A percentile compares a stretch with the other conserved stretches of the same genome.
Evolutionary conservation across 2,329 filamentous ascomycete species (phyloP).

Genomic region (Claviceps sp.): DNA sequence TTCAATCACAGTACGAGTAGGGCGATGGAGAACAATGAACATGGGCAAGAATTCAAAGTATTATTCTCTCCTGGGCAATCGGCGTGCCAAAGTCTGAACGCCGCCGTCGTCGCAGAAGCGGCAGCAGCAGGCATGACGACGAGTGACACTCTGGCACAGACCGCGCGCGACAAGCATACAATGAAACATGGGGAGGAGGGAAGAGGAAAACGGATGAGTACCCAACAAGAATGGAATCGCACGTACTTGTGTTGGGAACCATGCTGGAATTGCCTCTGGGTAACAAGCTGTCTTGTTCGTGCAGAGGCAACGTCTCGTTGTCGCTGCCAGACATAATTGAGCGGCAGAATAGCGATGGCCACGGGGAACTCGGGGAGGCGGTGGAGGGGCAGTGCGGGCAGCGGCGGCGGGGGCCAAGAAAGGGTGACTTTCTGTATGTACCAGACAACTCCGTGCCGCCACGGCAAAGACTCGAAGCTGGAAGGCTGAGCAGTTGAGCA

Average conservation of each 20-base stretch:
- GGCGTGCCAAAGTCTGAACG: too few species aligned
- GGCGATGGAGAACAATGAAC: too few species aligned
- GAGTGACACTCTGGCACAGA: neutral
- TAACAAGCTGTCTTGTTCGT: conserved; percentile 14
- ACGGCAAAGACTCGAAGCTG: too few species aligned
- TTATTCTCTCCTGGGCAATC: too few species aligned
- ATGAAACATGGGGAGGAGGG: neutral
- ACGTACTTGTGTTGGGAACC: conserved; percentile 22
- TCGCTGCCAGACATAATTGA: conserved; percentile 16
- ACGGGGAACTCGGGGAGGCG: conserved; percentile 6
- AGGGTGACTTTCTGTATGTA: too few species aligned
- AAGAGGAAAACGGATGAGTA: neutral
- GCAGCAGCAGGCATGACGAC: neutral
- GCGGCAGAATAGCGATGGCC: conserved; percentile 8
- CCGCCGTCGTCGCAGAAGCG: too few species aligned
- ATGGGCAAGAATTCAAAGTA: too few species aligned
- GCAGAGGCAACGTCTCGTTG: conserved; percentile 20
- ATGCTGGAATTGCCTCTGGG: conserved; percentile 17
- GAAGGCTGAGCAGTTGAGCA: too few species aligned
- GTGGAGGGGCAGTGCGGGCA: neutral
- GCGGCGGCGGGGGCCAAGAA: too few species aligned
- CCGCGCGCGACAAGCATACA: neutral
- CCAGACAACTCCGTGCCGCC: too few species aligned
- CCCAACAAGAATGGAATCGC: neutral
- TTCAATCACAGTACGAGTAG: neutral